Evolutionary conservation across 192 early-diverging fungal species (phyloP).

Genomic region (Podila epicladia): DNA sequence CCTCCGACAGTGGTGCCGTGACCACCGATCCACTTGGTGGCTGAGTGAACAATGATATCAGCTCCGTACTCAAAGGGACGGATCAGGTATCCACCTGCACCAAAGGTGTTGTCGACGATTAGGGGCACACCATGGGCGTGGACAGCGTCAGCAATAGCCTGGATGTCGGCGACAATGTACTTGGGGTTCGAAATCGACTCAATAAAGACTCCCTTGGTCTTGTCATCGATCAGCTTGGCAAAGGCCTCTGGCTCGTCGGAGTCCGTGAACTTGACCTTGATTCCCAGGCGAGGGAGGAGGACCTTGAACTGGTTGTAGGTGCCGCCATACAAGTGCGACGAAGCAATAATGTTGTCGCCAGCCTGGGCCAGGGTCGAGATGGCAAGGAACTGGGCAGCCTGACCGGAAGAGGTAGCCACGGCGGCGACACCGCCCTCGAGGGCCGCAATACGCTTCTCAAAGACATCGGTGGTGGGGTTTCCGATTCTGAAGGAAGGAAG

Average conservation of each 20-base stretch:
- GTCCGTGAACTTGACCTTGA: slow-evolving; percentile 79
- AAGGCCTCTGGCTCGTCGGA: slow-evolving; percentile 83
- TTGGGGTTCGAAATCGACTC: slow-evolving; percentile 94
- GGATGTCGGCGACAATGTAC: slow-evolving; percentile 90
- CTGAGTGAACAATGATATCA: slow-evolving; percentile 94
- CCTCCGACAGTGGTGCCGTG: slow-evolving; percentile 96
- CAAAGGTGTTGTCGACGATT: slow-evolving; percentile 97
- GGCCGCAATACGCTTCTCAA: slow-evolving; percentile 93
- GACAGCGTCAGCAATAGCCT: slow-evolving; percentile 81
- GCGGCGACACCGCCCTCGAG: slow-evolving; percentile 89
- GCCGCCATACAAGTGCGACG: slow-evolving; percentile 78
- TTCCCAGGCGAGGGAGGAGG: slow-evolving; percentile 83
- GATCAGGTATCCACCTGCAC: slow-evolving; percentile 84
- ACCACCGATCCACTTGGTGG: slow-evolving; percentile 94
- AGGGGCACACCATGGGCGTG: slow-evolving; percentile 88
- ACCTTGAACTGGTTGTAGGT: slow-evolving; percentile 91
- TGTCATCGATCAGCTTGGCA: slow-evolving; percentile 80
- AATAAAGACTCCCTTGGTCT: slow-evolving; percentile 92
- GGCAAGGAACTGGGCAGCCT: slow-evolving; percentile 89
- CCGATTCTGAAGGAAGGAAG: slow-evolving; percentile 19
- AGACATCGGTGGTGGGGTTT: slow-evolving; percentile 90
- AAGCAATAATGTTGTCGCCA: slow-evolving; percentile 92
- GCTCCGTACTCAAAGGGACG: slow-evolving; percentile 94
- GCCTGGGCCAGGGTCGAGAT: slow-evolving; percentile 78
- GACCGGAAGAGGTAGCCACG: slow-evolving; percentile 68